Base-by-base conservation (phyloP, 1,139 yeast genomes). In the Taphrina communis region DNA sequence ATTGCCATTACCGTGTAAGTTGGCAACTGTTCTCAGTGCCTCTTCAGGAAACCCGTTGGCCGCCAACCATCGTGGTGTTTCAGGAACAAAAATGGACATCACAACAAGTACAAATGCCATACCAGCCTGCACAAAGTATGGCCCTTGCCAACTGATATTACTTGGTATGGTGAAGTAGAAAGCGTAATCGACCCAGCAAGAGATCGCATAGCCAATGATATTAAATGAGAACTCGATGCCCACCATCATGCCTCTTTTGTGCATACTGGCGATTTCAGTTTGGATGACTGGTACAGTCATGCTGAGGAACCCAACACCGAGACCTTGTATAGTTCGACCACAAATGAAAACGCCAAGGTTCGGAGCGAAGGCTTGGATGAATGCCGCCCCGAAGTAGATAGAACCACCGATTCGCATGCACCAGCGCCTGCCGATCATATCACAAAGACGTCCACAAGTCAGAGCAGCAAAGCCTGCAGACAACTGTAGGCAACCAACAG, bases 131-230 rank as follows among this genome's bases (percentile, higher is more conserved):
- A 50, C 53, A 35, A 50, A 50, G n/a, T 50, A 50, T 21, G 53
- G 53, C 2, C 53, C 53, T 50, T 50, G 53, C 53, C 53, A 50
- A 35, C 53, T 50, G 53, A 50, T 50, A 9, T 50, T 50, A n/a
- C 36, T 21, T 19, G 53, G 53, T 21, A 50, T 9, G 2, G 31
- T 9, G 36, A 50, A 50, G 36, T 50, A 50, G 53, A 50, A 50
- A 17, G n/a, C 53, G n/a, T 50, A 50, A 35, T 50, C 53, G 12
- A 50, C 36, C 53, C 53, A 50, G 21, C 53, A 50, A 50, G 53
- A 50, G 21, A 50, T 50, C 6, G 53, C 53, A 21, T 50, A 50
- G n/a, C 53, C 53, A 50, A 50, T 50, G 36, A 50, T 50, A 8
- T 50, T 50, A 35, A 50, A 50, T 1, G 53, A 21, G 53, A 50